Base-by-base conservation (phyloP, 208 protist species). In the Acanthamoeba healyi region DNA sequence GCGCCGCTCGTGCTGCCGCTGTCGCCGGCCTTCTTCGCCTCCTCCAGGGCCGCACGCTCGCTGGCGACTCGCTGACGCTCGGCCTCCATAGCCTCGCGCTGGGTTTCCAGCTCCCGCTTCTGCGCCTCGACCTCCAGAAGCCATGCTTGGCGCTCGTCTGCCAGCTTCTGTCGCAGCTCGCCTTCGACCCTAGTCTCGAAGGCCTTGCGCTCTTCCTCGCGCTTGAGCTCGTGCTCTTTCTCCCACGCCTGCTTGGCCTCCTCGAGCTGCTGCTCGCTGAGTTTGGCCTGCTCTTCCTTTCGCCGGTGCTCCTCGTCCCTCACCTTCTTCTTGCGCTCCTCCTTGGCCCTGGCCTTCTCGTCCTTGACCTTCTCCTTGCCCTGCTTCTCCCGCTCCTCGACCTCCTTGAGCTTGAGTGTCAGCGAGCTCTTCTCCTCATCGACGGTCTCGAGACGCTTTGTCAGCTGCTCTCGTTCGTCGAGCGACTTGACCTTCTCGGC, bases 81-180 rank as follows among this genome's bases (percentile, higher is more conserved):
- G 6, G 56, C 56, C 56, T 63, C 56, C 56, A 63, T 29, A 22
- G 56, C 65, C 65, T 74, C 65, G 34, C 65, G 36, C 65, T 74
- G 19, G 65, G 65, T n/a, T 0, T 7, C 36, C 36, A 24, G 19
- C 34, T 74, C 65, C 65, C 26, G 10, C 36, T 74, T 74, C 65
- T 74, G 65, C 12, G 65, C 65, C 29, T 74, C 65, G n/a, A 74
- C 65, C 32, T 74, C 65, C 29, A 17, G 65, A 24, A 74, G 0
- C 65, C 65, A 74, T 7, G n/a, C 36, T 22, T 74, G 19, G 12
- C 65, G 65, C 65, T 74, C 65, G 0, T 74, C 65, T 7, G 65
- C 65, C 65, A 74, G 36, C 65, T 74, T 74, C 65, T 74, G 65
- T 19, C 65, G 65, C 29, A 74, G n/a, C 65, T 74, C 65, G 65